Base-by-base conservation (phyloP, 148 eudicot species). In the Bassia scoparia region DNA sequence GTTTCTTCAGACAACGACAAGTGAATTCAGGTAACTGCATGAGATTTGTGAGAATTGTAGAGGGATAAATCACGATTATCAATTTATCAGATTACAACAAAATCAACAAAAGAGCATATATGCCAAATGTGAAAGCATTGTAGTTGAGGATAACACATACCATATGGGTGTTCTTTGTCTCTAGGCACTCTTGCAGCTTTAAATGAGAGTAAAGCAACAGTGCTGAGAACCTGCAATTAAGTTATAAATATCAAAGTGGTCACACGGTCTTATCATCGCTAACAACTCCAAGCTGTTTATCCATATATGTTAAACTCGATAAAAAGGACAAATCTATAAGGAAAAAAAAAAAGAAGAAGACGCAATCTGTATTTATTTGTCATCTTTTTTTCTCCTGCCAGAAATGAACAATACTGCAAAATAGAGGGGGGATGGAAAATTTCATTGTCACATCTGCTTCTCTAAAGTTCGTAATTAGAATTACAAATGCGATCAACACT, bases 91-190 rank as follows among this genome's bases (percentile, higher is more conserved):
- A 67, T 52, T 17, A 74, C 38, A 53, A 6, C 2, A 38, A 37
- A 11, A 20, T 15, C n/a, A 52, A 73, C 59, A 14, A 46, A 46
- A 43, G 30, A 10, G 54, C 30, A 48, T 35, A 52, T 21, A 3
- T 34, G 33, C 18, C 37, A 55, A 11, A 48, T 18, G 64, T 37
- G 24, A 43, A 56, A 33, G 24, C 17, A 18, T 38, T 60, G 82
- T 76, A 78, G 81, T 79, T 75, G 80, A 82, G 79, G 77, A 86
- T 74, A 76, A 81, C 83, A 80, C 83, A 77, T 85, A 96, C 99
- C 99, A 87, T 92, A 96, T 82, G 99, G 99, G 78, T 96, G 99
- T 83, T 96, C 99, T 90, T 92, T 96, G 88, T 95, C 99, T 85
- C 94, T 92, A 15, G 99, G 99, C 78, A 83, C 86, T 84, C 86